phyloP scores from a whole-genome alignment of 2,329 filamentous ascomycete genomes.

The Pseudogymnoascus sp. region DNA sequence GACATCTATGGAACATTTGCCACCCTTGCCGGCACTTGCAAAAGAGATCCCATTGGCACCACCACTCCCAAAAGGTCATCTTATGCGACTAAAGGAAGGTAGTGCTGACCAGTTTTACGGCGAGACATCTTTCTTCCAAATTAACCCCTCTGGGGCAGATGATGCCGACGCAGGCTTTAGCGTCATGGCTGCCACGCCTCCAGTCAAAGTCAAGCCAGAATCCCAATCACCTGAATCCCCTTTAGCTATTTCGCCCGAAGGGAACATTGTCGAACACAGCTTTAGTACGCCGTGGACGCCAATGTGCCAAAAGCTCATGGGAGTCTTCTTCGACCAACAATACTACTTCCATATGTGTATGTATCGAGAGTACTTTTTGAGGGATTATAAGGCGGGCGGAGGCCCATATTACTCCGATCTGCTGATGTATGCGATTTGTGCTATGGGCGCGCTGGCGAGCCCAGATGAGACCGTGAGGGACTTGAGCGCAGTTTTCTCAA shows the following conservation, averaged over 20 bases:
- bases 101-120: slow-evolving; percentile 41
- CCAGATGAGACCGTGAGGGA: slow-evolving; percentile 29
- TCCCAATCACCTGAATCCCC: not conserved
- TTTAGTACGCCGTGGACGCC: slow-evolving; percentile 6
- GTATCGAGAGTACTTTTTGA: slow-evolving; percentile 42
- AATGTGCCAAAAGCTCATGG: slow-evolving; percentile 38
- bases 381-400: slow-evolving; percentile 39
- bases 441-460: slow-evolving; percentile 40
- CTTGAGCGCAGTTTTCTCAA: slow-evolving; percentile 37
- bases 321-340: slow-evolving; percentile 39
- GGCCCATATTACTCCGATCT: slow-evolving; percentile 43
- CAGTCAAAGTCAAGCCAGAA: not conserved
- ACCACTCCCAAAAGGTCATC: slow-evolving; percentile 31
- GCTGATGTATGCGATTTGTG: slow-evolving; percentile 41
- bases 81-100: slow-evolving; percentile 31
- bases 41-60: slow-evolving; percentile 10
- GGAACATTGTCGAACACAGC: slow-evolving; percentile 24
- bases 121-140: slow-evolving; percentile 39
- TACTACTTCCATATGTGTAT: slow-evolving; percentile 44
- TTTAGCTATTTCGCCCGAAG: slow-evolving; percentile 34
- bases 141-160: slow-evolving; percentile 19
- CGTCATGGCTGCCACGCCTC: slow-evolving; percentile 7
- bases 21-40: not conserved
- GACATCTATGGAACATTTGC: slow-evolving; percentile 15
- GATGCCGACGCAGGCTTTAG: not conserved